These are phyloP conservation scores for Coemansia sp. DNA, from an alignment of 192 early-diverging fungal species.

Conservation along the genomic window DNA sequence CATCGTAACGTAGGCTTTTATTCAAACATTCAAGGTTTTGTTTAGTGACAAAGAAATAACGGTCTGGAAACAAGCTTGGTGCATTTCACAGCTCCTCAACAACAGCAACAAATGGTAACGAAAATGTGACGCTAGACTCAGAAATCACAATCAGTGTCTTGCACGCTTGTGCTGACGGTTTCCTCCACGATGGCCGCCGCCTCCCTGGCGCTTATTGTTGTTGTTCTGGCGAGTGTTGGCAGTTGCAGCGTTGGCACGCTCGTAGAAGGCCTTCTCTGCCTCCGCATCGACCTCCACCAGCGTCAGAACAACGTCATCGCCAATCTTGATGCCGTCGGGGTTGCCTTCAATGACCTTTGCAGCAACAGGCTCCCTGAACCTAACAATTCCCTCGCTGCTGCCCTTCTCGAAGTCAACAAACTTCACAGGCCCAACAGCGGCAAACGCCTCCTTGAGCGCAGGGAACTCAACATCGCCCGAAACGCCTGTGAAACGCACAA, in stretches of 20 bases:
- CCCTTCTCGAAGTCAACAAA: conserved; percentile 35
- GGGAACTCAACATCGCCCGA: conserved; percentile 17
- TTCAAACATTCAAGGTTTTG: too few species aligned
- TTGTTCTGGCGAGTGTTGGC: conserved; percentile 9
- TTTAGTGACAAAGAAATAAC: too few species aligned
- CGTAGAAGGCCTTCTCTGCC: conserved; percentile 36
- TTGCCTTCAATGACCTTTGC: conserved; percentile 24
- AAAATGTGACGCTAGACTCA: background rate
- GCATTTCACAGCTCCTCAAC: background rate
- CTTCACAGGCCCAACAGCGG: conserved; percentile 19
- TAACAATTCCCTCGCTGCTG: conserved; percentile 35
- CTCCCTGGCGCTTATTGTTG: background rate
- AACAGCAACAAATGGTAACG: background rate
- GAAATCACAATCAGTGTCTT: conserved; percentile 8
- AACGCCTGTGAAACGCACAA: conserved; percentile 40
- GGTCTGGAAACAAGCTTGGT: too few species aligned
- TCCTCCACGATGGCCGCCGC: conserved; percentile 10
- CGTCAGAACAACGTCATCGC: conserved; percentile 24
- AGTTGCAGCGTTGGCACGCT: conserved; percentile 32
- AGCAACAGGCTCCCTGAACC: conserved; percentile 37
- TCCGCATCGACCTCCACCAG: conserved; percentile 27
- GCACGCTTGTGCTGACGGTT: conserved; percentile 20
- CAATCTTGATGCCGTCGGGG: conserved; percentile 30
- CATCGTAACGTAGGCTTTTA: too few species aligned
- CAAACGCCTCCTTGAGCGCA: conserved; percentile 36